A percentile compares a stretch with the other conserved stretches of the same genome.
Conservation (phyloP, 2,329 filamentous ascomycete genomes). For the Clonostachys chloroleuca region DNA sequence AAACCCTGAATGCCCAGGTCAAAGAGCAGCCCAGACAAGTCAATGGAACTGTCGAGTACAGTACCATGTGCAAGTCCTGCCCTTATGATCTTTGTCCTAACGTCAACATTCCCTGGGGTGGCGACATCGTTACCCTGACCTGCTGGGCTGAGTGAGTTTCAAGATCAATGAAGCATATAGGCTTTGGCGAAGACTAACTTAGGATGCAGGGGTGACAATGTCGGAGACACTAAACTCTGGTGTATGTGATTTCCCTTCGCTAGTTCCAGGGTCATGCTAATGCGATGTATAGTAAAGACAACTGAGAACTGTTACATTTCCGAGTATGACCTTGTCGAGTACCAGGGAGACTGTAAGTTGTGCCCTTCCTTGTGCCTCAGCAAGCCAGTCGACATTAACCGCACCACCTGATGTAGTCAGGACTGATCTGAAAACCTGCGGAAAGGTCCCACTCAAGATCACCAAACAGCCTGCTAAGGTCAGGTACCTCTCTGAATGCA, state of each 20-base stretch:
- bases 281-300: constrained; percentile 1
- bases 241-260: neutral
- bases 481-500: constrained; percentile 4
- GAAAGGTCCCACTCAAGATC: neutral
- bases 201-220: constrained; percentile 1
- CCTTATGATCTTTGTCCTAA: constrained; percentile 3
- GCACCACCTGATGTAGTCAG: neutral
- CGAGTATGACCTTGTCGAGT: constrained; percentile 4
- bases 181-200: neutral
- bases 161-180: neutral
- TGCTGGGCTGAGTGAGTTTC: neutral
- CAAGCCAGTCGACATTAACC: too few species aligned
- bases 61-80: constrained; percentile 1
- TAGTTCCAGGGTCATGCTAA: neutral
- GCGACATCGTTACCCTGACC: neutral
- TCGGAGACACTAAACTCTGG: constrained; percentile 4
- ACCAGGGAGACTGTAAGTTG: constrained; percentile 2
- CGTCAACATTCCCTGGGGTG: neutral
- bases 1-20: too few species aligned
- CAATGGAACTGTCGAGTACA: constrained; percentile 3
- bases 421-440: constrained; percentile 1
- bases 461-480: constrained; percentile 1
- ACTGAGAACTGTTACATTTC: neutral
- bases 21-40: neutral
- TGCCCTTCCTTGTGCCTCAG: neutral